phyloP scores from a whole-genome alignment of 1,284 basidiomycete genomes.

The Ustilago hordei region DNA sequence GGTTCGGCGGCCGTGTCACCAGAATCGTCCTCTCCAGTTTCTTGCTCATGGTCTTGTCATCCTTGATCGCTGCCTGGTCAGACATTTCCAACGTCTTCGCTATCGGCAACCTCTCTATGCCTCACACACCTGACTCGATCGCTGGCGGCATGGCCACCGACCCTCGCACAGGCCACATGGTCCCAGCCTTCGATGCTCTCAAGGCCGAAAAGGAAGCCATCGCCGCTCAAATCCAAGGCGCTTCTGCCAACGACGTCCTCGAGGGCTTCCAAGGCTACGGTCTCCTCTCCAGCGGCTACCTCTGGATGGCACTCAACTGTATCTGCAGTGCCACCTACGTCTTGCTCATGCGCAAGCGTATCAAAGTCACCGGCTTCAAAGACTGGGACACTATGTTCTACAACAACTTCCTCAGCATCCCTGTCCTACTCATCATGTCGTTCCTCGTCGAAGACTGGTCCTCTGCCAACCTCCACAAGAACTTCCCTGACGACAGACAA shows the following conservation, averaged over 20 bases:
- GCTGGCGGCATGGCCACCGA: slow-evolving; percentile 38
- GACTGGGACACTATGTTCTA: slow-evolving; percentile 99
- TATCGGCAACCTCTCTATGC: slow-evolving; percentile 52
- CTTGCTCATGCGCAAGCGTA: slow-evolving; percentile 94
- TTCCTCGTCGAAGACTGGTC: slow-evolving; percentile 92
- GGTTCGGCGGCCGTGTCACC: slow-evolving; percentile 93
- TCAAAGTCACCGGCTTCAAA: slow-evolving; percentile 97
- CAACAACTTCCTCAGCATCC: slow-evolving; percentile 96
- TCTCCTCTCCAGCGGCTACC: slow-evolving; percentile 76
- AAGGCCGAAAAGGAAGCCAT: slow-evolving; percentile 47
- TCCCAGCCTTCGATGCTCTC: slow-evolving; percentile 47
- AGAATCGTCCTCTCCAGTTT: slow-evolving; percentile 89
- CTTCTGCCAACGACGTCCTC: slow-evolving; percentile 48
- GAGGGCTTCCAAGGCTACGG: slow-evolving; percentile 54
- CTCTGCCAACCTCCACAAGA: slow-evolving; percentile 79
- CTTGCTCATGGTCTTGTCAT: slow-evolving; percentile 94
- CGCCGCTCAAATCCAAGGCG: slow-evolving; percentile 31
- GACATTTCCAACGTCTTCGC: slow-evolving; percentile 78
- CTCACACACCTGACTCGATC: slow-evolving; percentile 61
- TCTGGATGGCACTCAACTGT: slow-evolving; percentile 98
- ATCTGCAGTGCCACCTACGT: slow-evolving; percentile 91
- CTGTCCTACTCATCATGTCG: slow-evolving; percentile 85
- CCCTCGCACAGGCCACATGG: slow-evolving; percentile 33
- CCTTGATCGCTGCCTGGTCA: slow-evolving; percentile 93
- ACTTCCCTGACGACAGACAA: slow-evolving; percentile 90